Evolutionary conservation across 805 yeast species (phyloP).

Genomic region (Metschnikowia colocasiae): DNA sequence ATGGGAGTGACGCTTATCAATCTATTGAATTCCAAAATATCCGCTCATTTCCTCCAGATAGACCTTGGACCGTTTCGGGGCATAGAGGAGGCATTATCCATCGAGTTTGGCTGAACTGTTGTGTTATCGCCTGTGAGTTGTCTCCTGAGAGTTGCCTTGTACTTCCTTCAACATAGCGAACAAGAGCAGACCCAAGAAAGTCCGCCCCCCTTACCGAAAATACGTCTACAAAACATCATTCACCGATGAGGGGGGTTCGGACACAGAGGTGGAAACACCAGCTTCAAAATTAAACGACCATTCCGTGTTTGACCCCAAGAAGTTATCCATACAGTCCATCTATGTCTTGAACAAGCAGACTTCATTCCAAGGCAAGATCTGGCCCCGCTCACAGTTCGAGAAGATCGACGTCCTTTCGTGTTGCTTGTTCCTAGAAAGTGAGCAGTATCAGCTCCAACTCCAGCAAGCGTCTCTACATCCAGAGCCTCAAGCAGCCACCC

Average conservation of each 20-base stretch:
- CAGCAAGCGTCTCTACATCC: slow-evolving; percentile 6
- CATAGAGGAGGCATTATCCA: background rate
- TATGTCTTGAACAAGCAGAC: slow-evolving; percentile 31
- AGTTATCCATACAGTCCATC: slow-evolving; percentile 28
- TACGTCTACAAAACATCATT: slow-evolving; percentile 55
- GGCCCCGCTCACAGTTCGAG: slow-evolving; percentile 52
- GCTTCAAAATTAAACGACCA: slow-evolving; percentile 1
- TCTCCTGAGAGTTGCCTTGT: background rate
- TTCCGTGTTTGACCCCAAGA: slow-evolving; percentile 17
- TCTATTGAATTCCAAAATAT: background rate
- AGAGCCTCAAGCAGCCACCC: slow-evolving; percentile 13
- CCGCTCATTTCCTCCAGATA: background rate
- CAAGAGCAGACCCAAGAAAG: slow-evolving; percentile 81
- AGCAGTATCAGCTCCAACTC: slow-evolving; percentile 19
- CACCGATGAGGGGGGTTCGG: slow-evolving; percentile 22
- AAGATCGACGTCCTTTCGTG: slow-evolving; percentile 46
- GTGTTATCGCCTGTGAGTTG: background rate
- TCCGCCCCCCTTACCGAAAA: slow-evolving; percentile 72
- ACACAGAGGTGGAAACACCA: background rate
- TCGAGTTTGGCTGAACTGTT: background rate
- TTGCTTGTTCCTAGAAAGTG: slow-evolving; percentile 27
- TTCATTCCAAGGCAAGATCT: slow-evolving; percentile 25
- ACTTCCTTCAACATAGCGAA: slow-evolving; percentile 58
- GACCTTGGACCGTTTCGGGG: background rate
- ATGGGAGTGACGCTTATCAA: background rate